These are phyloP conservation scores for Lodderomyces theae DNA, from an alignment of 1,139 yeast species.

Conservation along the genomic window DNA sequence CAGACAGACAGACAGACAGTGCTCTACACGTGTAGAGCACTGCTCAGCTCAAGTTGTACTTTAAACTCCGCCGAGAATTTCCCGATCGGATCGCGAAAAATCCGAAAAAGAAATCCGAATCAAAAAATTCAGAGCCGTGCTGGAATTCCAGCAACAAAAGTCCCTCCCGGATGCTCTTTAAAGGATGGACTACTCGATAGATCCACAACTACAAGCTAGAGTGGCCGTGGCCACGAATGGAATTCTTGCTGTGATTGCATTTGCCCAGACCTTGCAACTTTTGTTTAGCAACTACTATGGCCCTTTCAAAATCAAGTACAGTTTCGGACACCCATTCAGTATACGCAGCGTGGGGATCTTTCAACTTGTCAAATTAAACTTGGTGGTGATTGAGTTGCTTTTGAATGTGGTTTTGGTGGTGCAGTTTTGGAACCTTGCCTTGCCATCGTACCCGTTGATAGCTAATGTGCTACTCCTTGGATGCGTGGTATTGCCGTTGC, in stretches of 20 bases:
- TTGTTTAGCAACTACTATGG: constrained; percentile 25
- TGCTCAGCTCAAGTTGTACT: too few relatives aligned
- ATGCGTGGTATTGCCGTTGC: constrained; percentile 27
- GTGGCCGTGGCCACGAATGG: too few relatives aligned
- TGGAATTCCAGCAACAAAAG: too few relatives aligned
- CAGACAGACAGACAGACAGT: too few relatives aligned
- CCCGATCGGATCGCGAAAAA: too few relatives aligned
- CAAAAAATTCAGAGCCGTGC: too few relatives aligned
- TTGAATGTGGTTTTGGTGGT: constrained; percentile 17
- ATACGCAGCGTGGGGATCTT: constrained; percentile 27
- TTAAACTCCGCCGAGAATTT: too few relatives aligned
- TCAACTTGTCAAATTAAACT: constrained; percentile 23
- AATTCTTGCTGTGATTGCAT: constrained; percentile 18
- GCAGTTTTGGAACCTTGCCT: constrained; percentile 12
- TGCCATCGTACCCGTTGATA: constrained; percentile 15
- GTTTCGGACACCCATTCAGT: constrained; percentile 29
- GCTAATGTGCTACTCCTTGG: constrained; percentile 9
- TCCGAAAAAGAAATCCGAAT: too few relatives aligned
- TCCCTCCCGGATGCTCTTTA: too few relatives aligned
- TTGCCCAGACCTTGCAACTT: constrained; percentile 15
- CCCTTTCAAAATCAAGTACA: constrained; percentile 25
- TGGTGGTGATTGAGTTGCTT: constrained; percentile 23
- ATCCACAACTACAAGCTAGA: too few relatives aligned
- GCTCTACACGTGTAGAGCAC: too few relatives aligned
- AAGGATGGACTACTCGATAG: too few relatives aligned